Base-by-base conservation (phyloP, 1,284 basidiomycete species). In the Coniferiporia sulphurascens region DNA sequence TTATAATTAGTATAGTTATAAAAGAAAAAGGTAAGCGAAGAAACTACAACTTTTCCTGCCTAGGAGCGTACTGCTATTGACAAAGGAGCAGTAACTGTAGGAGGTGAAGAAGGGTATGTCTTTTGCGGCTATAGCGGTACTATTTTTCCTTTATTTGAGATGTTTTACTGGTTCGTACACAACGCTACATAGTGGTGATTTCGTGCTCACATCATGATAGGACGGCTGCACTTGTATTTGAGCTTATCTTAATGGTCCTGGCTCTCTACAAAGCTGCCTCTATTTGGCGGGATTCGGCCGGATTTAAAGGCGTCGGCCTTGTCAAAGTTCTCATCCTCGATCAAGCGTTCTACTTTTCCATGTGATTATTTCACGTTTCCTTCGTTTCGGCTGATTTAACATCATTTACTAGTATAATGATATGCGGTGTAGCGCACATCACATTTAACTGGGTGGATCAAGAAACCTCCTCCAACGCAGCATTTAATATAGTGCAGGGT, bases 171-270 rank as follows among this genome's bases (percentile, higher is more conserved):
- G 55, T 57, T 1, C 12, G 38, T 15, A 9, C 1, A n/a, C 50
- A 21, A n/a, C 41, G 5, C 48, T 19, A 8, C 35, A 19, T n/a
- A 32, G 9, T 35, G n/a, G 21, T 4, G 34, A 17, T 15, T 21
- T 4, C 22, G 7, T 19, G 34, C 27, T 17, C 1, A 19, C 15
- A 12, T 41, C 38, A 22, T 7, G 19, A n/a, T 43, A 57, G 55
- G 55, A 49, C 48, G 21, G 36, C 48, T n/a, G 48, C 55, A 9
- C 34, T 57, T 35, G 36, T 43, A 8, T 57, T 49, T 46, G 55
- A 48, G 22, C 6, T 17, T 22, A 4, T 57, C 10, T 34, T 57
- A 10, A 50, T 57, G 48, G 4, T 32, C 17, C 21, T 57, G 35
- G 55, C 55, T 51, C 48, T 57, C 6, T 44, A 50, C 21, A 48